Conservation (phyloP, 345 rosid genomes). For the Euclidium syriacum region DNA sequence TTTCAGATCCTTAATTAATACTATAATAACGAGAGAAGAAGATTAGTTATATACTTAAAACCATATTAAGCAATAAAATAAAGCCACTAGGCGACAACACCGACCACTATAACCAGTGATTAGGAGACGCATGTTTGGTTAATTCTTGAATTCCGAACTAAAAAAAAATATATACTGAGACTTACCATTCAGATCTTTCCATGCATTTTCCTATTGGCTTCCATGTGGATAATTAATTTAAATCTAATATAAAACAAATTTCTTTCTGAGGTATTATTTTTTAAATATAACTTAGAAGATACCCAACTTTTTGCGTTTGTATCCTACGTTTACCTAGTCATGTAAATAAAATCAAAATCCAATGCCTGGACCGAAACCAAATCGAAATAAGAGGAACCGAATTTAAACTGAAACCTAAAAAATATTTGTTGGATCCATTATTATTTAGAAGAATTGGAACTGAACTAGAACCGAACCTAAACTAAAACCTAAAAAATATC, state of each 20-base stretch:
- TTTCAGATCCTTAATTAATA: neutral
- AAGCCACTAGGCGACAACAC: constrained; percentile 35
- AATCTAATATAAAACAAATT: too few species aligned
- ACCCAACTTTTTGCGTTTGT: neutral
- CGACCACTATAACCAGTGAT: constrained; percentile 58
- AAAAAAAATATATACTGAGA: constrained; percentile 32
- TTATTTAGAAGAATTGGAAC: too few species aligned
- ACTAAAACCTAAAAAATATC: too few species aligned
- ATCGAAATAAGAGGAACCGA: too few species aligned
- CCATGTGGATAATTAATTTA: constrained; percentile 10
- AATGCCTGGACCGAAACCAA: too few species aligned
- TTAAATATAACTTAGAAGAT: neutral
- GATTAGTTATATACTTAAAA: constrained; percentile 1
- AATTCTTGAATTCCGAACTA: constrained; percentile 14
- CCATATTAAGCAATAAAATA: neutral
- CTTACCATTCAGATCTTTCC: constrained; percentile 34
- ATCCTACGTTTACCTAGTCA: too few species aligned
- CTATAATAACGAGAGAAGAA: neutral
- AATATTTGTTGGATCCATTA: too few species aligned
- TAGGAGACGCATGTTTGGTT: constrained; percentile 52
- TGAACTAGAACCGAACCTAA: too few species aligned
- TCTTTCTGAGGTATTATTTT: too few species aligned
- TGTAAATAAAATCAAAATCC: too few species aligned
- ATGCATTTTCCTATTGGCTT: constrained; percentile 16
- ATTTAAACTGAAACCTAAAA: too few species aligned